A percentile compares a stretch with the other conserved stretches of the same genome.
These are phyloP conservation scores for Secale cereale DNA, from an alignment of 176 grass and related monocot species.

Conservation along the genomic window DNA sequence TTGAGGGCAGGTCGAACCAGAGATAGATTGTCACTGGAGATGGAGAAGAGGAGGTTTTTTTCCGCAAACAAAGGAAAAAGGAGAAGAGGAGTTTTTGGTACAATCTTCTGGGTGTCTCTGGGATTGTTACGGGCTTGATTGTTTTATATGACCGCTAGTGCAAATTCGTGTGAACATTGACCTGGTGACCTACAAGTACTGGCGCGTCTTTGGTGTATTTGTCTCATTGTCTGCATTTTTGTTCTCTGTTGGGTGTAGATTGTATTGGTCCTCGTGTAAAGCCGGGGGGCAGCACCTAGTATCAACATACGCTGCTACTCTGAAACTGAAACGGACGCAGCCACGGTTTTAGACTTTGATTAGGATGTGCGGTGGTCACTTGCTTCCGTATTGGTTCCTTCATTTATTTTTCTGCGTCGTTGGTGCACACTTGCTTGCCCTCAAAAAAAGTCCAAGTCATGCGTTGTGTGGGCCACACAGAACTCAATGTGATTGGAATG, in stretches of 20 bases:
- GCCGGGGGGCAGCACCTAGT: too few species aligned
- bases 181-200: neutral
- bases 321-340: neutral
- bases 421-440: neutral
- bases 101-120: neutral
- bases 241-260: too few species aligned
- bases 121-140: neutral
- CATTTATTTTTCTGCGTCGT: neutral
- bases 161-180: neutral
- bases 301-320: neutral
- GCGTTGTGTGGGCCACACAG: neutral
- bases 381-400: neutral
- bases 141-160: neutral
- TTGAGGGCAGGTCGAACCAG: too few species aligned
- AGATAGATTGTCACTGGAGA: too few species aligned
- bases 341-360: neutral
- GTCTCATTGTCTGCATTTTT: neutral
- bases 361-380: neutral
- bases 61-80: too few species aligned
- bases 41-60: too few species aligned
- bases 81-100: too few species aligned
- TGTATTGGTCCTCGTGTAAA: neutral
- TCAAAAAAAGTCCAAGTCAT: neutral
- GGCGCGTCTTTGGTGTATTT: neutral
- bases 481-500: neutral